These are phyloP conservation scores for Glebionis coronaria DNA, from an alignment of 129 eudicot genomes.

Conservation along the genomic window DNA sequence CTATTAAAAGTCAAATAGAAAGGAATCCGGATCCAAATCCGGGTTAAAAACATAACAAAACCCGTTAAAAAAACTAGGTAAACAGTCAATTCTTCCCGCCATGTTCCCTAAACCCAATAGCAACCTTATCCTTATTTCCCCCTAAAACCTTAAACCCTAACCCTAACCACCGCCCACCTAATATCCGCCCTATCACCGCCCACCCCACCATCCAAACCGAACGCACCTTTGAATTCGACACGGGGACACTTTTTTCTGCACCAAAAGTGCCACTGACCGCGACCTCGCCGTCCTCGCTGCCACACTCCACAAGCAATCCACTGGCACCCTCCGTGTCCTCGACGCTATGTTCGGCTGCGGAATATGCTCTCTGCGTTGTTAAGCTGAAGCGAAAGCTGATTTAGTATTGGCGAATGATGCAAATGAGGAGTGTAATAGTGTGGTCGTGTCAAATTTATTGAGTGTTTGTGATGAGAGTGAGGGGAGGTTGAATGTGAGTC, in stretches of 20 bases:
- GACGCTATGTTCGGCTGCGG: conserved; percentile 99
- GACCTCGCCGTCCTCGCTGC: conserved; percentile 97
- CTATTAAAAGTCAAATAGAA: no score
- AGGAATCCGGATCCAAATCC: no score
- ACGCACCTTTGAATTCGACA: conserved; percentile 56
- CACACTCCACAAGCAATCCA: conserved; percentile 44
- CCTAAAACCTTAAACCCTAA: conserved; percentile 17
- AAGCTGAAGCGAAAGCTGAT: conserved; percentile 68
- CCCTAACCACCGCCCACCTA: conserved; percentile 26
- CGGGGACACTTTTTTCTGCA: conserved; percentile 89
- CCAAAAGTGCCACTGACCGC: conserved; percentile 85
- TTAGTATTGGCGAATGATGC: conserved; percentile 87
- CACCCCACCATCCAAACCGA: conserved; percentile 27
- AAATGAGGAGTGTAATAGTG: conserved; percentile 42
- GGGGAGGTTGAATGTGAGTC: conserved; percentile 67
- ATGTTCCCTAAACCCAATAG: conserved; percentile 40
- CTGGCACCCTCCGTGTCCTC: conserved; percentile 52
- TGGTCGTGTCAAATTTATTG: conserved; percentile 50
- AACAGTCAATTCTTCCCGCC: conserved; percentile 33
- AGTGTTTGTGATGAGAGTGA: conserved; percentile 34
- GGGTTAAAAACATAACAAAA: conserved; percentile 4
- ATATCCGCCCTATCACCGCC: conserved; percentile 19
- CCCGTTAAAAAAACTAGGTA: neutral
- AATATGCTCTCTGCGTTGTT: conserved; percentile 74
- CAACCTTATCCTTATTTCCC: conserved; percentile 46